Evolutionary conservation across 2,329 filamentous ascomycete genomes (phyloP), one percentile per base, ranked within the genome.

Genomic region (Mariannaea sp.): DNA sequence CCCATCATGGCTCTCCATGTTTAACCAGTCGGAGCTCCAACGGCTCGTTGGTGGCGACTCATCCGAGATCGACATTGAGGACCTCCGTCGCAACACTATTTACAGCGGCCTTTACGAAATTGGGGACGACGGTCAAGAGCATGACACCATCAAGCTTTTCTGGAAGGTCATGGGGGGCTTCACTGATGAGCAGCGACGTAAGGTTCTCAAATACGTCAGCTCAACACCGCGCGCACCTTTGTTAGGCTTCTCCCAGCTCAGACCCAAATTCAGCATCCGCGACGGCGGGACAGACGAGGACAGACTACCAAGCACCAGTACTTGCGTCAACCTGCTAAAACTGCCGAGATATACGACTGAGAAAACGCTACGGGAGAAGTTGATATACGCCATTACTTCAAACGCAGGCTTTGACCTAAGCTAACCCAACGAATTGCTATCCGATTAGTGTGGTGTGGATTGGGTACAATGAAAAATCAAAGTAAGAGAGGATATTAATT

Each of bases 1-100:
- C 53, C 92, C 93, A 0, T 84, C 85, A 3, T 99, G 94, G 94
- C 81, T 99, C 4, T 92, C 88, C 65, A 97, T 99, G 94, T 99
- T 99, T 78, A 99, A 99, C 71, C 93, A 97, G 70, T 85, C 85
- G 3, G 94, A 99, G 71, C 81, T 99, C 4, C 94, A 97, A 73
- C 94, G 90, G 1, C 85, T 99, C 5, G 89, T 99, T 13, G 90
- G 92, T 47, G 94, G 94, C 36, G 92, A 96, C 64, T 87, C 86
- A 22, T 87, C 87, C 8, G 86, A 90, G 57, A 95, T 99, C 53
- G 88, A 97, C 66, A 81, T 99, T 29, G 84, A 88, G 22, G 94
- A 99, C 70, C 80, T 97, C 33, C 85, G 92, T 19, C 79, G 79
- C 48, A 89, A 97, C 73, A 97, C 94, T 0, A 73, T 84, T 2